A percentile compares a stretch with the other conserved stretches of the same genome.
Evolutionary conservation across 805 yeast genomes (phyloP).

Genomic region (Starmerella roubikii): DNA sequence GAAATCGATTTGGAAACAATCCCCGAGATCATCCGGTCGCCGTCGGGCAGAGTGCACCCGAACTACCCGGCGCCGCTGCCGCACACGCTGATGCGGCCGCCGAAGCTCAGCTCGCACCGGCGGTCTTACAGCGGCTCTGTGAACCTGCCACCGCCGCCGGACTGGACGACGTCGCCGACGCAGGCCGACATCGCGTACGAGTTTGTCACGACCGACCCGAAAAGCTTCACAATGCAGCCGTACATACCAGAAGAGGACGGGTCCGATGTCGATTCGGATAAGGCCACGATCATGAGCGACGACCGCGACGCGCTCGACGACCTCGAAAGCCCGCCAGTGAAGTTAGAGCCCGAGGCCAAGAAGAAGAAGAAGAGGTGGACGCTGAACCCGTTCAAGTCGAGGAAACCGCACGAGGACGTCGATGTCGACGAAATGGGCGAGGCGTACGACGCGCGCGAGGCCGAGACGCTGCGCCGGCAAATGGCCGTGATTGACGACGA

Average conservation of each 20-base stretch:
- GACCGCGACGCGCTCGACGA: constrained; percentile 19
- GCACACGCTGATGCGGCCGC: constrained; percentile 25
- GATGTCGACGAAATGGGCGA: constrained; percentile 14
- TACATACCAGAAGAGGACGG: constrained; percentile 2
- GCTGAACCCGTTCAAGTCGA: constrained; percentile 7
- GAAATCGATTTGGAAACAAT: not conserved
- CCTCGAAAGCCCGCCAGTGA: constrained; percentile 2
- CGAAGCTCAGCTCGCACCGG: constrained; percentile 20
- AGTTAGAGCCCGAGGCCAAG: constrained; percentile 3
- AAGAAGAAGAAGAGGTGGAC: not conserved
- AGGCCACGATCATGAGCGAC: constrained; percentile 23
- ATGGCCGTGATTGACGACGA: constrained; percentile 15
- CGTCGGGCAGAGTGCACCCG: not conserved
- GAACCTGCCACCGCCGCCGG: constrained; percentile 13
- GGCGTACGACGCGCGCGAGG: constrained; percentile 9
- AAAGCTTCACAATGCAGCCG: not conserved
- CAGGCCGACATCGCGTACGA: constrained; percentile 9
- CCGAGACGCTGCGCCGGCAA: constrained; percentile 5
- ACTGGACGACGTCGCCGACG: constrained; percentile 20
- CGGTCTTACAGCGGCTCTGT: not conserved
- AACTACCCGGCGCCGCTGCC: constrained; percentile 30
- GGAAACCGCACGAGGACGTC: constrained; percentile 5
- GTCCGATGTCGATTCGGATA: constrained; percentile 20
- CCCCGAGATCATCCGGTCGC: not conserved
- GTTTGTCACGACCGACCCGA: not conserved